These are phyloP conservation scores for Capsella rubella DNA, from an alignment of 441 rosid species.

Conservation along the genomic window DNA sequence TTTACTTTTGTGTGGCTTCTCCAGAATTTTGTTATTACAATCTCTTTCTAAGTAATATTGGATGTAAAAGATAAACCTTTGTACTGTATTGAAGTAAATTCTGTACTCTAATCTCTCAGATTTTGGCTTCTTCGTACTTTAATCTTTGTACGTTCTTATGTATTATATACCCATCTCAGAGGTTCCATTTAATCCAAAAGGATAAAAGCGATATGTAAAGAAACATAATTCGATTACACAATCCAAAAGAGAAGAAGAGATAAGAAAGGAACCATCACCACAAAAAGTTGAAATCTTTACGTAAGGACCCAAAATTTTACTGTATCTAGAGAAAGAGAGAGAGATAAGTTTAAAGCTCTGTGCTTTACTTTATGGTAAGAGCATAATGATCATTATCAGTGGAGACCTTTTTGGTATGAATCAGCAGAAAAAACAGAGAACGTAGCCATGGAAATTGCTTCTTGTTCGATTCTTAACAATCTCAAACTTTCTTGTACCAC, in stretches of 20 bases:
- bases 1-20: background rate
- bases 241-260: conserved; percentile 3
- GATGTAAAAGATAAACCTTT: conserved; percentile 32
- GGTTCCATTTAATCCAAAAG: background rate
- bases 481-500: conserved; percentile 43
- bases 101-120: background rate
- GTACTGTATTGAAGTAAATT: conserved; percentile 4
- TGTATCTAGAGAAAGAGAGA: background rate
- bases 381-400: background rate
- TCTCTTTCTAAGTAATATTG: background rate
- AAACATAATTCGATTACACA: background rate
- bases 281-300: conserved; percentile 9
- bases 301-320: background rate
- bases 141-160: background rate
- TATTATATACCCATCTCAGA: background rate
- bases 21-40: background rate
- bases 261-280: background rate
- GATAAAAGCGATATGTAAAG: background rate
- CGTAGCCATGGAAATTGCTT: conserved; percentile 62
- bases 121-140: background rate
- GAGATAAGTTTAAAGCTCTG: background rate
- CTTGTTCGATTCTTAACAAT: conserved; percentile 53
- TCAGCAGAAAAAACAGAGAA: conserved; percentile 5
- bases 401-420: conserved; percentile 8
- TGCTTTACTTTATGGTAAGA: background rate